These are phyloP conservation scores for Suillus sp. DNA, from an alignment of 768 basidiomycete genomes.

Conservation along the genomic window DNA sequence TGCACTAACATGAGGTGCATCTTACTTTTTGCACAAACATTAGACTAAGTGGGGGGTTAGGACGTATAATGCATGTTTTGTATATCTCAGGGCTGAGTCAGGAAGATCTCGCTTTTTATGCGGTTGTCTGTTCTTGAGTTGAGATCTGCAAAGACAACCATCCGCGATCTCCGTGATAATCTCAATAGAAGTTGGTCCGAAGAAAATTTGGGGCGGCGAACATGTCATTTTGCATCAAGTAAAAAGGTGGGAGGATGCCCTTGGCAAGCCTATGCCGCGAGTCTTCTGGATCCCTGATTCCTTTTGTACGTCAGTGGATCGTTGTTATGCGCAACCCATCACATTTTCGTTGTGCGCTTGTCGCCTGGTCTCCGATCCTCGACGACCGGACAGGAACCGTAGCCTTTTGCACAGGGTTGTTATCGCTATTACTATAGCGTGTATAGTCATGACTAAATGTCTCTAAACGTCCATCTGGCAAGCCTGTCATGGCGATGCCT, in stretches of 20 bases:
- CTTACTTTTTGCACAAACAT: conserved; percentile 8
- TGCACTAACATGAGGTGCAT: conserved; percentile 16
- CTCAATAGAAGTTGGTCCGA: background rate
- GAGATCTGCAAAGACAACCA: background rate
- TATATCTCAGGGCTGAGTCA: conserved; percentile 12
- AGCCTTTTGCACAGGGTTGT: background rate
- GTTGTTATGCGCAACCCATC: conserved; percentile 7
- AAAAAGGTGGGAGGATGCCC: background rate
- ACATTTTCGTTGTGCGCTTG: background rate
- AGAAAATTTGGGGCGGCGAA: background rate
- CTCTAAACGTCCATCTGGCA: background rate
- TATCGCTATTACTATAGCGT: background rate
- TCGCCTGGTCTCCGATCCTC: background rate
- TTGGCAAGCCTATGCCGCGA: background rate
- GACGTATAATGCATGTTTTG: conserved; percentile 19
- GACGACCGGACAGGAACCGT: background rate
- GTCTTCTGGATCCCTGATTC: background rate
- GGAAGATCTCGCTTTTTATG: background rate
- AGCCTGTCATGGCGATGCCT: background rate
- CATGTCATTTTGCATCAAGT: background rate
- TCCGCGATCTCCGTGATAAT: background rate
- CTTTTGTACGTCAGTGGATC: conserved; percentile 4
- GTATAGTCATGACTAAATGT: background rate
- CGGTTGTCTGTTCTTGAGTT: background rate
- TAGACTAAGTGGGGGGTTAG: conserved; percentile 16